phyloP scores from a whole-genome alignment of 2,329 filamentous ascomycete species.

The Penicillium sp. region DNA sequence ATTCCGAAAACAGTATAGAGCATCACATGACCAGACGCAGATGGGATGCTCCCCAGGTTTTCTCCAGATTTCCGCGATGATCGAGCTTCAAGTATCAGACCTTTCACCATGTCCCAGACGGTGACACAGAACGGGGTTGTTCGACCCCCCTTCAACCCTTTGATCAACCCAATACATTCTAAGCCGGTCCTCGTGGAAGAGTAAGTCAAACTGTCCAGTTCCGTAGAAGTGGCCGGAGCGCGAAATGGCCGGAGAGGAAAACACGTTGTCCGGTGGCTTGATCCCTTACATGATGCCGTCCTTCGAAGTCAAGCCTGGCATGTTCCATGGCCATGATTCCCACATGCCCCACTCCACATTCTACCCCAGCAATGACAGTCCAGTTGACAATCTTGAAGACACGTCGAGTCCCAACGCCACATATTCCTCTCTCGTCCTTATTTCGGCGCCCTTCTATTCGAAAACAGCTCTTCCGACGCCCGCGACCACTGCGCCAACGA shows the following conservation, averaged over 20 bases:
- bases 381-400: constrained; percentile 13
- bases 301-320: neutral
- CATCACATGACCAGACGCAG: constrained; percentile 5
- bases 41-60: neutral
- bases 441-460: constrained; percentile 61
- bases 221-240: neutral
- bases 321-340: neutral
- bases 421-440: constrained; percentile 55
- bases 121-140: constrained; percentile 14
- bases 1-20: constrained; percentile 9
- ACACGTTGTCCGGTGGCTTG: neutral
- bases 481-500: constrained; percentile 66
- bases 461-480: constrained; percentile 64
- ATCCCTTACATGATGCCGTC: constrained; percentile 2
- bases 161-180: constrained; percentile 50
- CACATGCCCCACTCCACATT: neutral
- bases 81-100: neutral
- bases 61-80: neutral
- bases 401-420: constrained; percentile 31
- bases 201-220: constrained; percentile 31
- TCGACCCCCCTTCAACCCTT: constrained; percentile 45
- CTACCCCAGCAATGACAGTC: neutral
- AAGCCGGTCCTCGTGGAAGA: constrained; percentile 51
- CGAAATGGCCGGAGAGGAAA: neutral
- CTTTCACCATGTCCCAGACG: constrained; percentile 9